Evolutionary conservation across 306 rosid genomes (phyloP).

Genomic region (Cicer cuneatum): DNA sequence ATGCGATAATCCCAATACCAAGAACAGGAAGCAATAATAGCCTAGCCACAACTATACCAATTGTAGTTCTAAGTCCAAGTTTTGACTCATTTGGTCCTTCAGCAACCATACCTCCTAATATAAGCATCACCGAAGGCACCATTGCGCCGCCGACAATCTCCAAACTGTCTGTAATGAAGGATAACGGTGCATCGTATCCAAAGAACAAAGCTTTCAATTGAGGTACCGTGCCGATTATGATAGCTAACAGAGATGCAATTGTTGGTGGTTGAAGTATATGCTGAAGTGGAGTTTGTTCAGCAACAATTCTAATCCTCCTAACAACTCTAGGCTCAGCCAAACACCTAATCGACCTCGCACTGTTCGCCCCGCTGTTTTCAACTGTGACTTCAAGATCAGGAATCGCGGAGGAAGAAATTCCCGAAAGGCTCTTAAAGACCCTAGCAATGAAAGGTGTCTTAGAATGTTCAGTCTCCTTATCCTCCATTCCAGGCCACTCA

Average conservation of each 20-base stretch:
- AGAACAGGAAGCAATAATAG: conserved; percentile 82
- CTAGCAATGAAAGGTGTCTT: conserved; percentile 80
- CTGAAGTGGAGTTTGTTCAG: conserved; percentile 80
- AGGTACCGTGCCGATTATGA: conserved; percentile 75
- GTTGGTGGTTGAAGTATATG: conserved; percentile 92
- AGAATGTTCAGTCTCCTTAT: conserved; percentile 84
- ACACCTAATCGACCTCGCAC: conserved; percentile 76
- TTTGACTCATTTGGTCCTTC: conserved; percentile 84
- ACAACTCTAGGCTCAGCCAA: conserved; percentile 87
- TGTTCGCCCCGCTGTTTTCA: conserved; percentile 51
- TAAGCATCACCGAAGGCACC: conserved; percentile 92
- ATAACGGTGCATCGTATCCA: conserved; percentile 67
- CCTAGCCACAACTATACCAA: conserved; percentile 77
- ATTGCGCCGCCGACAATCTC: conserved; percentile 76
- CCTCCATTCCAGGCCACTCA: conserved; percentile 97
- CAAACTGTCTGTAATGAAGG: conserved; percentile 73
- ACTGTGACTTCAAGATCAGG: conserved; percentile 55
- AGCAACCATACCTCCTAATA: conserved; percentile 92
- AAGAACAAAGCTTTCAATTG: conserved; percentile 73
- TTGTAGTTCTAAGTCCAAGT: conserved; percentile 74
- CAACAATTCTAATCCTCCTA: conserved; percentile 76
- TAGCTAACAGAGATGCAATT: conserved; percentile 83
- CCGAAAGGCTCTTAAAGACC: conserved; percentile 63
- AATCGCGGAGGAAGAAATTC: conserved; percentile 52
- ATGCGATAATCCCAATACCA: conserved; percentile 69